Conservation (phyloP, 2,329 filamentous ascomycete species). For the Scleromitrula shiraiana region DNA sequence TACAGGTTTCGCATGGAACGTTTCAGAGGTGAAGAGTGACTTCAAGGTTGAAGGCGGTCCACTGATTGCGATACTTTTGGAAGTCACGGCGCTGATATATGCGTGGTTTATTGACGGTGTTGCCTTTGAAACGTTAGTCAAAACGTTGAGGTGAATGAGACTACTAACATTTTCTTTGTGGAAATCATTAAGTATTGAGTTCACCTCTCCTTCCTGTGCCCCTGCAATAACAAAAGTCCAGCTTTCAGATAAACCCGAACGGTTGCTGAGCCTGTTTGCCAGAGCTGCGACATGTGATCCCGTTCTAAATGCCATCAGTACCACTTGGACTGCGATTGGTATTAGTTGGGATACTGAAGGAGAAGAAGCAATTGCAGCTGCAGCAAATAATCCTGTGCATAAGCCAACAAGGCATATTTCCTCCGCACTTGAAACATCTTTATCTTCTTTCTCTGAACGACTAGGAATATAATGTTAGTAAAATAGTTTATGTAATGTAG, state of each 20-base stretch:
- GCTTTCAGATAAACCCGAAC: conserved; percentile 41
- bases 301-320: conserved; percentile 6
- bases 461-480: neutral
- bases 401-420: conserved; percentile 10
- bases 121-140: neutral
- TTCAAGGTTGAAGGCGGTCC: conserved; percentile 6
- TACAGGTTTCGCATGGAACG: conserved; percentile 4
- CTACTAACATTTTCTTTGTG: conserved; percentile 43
- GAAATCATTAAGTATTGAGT: conserved; percentile 46
- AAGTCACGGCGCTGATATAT: conserved; percentile 6
- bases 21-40: conserved; percentile 5
- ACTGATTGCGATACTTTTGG: conserved; percentile 9
- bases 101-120: conserved; percentile 39
- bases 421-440: neutral
- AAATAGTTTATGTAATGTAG: neutral
- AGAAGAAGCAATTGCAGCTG: conserved; percentile 8
- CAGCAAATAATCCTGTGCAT: conserved; percentile 8
- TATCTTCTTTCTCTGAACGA: conserved; percentile 8
- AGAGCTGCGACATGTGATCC: conserved; percentile 11
- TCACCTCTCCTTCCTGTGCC: conserved; percentile 43
- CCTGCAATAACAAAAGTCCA: conserved; percentile 62
- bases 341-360: conserved; percentile 6
- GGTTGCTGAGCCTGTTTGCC: conserved; percentile 18
- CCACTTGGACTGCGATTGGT: conserved; percentile 8
- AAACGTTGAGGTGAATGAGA: neutral